A percentile compares a stretch with the other conserved stretches of the same genome.
Evolutionary conservation across 2,329 filamentous ascomycete species (phyloP).

Genomic region (Colletotrichum kahawae): DNA sequence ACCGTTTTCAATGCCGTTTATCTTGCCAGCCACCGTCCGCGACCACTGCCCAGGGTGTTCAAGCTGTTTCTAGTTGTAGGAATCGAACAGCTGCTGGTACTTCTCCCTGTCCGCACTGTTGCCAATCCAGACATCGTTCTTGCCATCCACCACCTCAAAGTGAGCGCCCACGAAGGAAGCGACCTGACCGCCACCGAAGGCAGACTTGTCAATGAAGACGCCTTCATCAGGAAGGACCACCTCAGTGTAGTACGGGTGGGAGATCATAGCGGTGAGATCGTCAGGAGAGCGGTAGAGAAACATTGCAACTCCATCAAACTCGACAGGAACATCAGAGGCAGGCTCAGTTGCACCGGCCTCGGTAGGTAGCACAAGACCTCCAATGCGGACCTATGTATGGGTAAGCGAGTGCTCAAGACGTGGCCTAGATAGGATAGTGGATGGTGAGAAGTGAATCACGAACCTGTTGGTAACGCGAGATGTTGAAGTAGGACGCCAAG

Average conservation of each 20-base stretch:
- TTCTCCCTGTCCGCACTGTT: slow-evolving; percentile 17
- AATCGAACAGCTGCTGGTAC: slow-evolving; percentile 29
- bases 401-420: background rate
- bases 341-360: slow-evolving; percentile 23
- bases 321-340: slow-evolving; percentile 23
- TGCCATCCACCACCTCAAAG: slow-evolving; percentile 28
- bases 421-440: background rate
- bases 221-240: slow-evolving; percentile 34
- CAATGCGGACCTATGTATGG: slow-evolving; percentile 27
- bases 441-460: background rate
- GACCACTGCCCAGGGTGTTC: background rate
- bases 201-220: slow-evolving; percentile 32
- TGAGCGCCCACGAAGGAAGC: slow-evolving; percentile 29
- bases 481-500: slow-evolving; percentile 30
- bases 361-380: slow-evolving; percentile 30
- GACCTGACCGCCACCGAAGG: slow-evolving; percentile 31
- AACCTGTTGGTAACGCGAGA: slow-evolving; percentile 33
- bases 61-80: background rate
- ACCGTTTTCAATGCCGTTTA: background rate
- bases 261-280: slow-evolving; percentile 26
- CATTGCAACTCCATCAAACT: slow-evolving; percentile 35
- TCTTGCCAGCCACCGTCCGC: background rate
- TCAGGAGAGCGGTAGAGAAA: slow-evolving; percentile 30
- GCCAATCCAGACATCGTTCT: slow-evolving; percentile 29
- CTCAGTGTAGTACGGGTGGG: slow-evolving; percentile 32